phyloP scores from a whole-genome alignment of 257 asterid genomes.

The Handroanthus guayacan region DNA sequence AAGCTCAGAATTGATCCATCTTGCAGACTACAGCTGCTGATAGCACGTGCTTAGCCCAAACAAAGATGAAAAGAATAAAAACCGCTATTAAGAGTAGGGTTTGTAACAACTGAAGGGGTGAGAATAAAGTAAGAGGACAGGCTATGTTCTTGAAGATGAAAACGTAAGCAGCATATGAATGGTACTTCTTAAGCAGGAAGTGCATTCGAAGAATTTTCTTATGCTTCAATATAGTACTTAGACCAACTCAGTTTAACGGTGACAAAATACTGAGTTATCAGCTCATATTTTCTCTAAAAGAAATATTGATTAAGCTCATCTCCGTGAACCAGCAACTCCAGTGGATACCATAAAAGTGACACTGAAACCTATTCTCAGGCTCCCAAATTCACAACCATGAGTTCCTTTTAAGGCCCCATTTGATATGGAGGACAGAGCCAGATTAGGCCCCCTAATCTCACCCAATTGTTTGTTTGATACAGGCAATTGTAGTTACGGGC shows the following conservation, averaged over 20 bases:
- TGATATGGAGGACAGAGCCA: too few species aligned
- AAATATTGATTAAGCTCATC: constrained; percentile 1
- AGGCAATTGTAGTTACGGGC: too few species aligned
- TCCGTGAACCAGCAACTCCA: constrained; percentile 12
- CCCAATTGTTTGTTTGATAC: too few species aligned
- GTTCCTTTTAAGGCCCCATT: constrained; percentile 4
- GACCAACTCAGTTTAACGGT: too few species aligned
- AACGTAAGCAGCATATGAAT: not conserved
- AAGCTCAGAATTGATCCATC: not conserved
- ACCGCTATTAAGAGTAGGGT: not conserved
- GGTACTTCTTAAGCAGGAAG: constrained; percentile 20
- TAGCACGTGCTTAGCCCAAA: not conserved
- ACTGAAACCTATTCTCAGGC: constrained; percentile 1
- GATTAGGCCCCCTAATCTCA: too few species aligned
- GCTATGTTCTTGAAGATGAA: not conserved
- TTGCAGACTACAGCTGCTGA: not conserved
- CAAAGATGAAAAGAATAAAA: not conserved
- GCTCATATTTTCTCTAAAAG: constrained; percentile 10
- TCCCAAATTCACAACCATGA: not conserved
- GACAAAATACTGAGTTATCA: not conserved
- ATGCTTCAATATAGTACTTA: not conserved
- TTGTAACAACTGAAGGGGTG: not conserved
- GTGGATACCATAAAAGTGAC: constrained; percentile 11
- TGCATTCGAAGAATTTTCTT: not conserved
- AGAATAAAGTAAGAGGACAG: not conserved